Percentiles rank a stretch among this genome's conserved stretches.
phyloP scores from a whole-genome alignment of 2,329 filamentous ascomycete genomes.

The Phoma sp. region DNA sequence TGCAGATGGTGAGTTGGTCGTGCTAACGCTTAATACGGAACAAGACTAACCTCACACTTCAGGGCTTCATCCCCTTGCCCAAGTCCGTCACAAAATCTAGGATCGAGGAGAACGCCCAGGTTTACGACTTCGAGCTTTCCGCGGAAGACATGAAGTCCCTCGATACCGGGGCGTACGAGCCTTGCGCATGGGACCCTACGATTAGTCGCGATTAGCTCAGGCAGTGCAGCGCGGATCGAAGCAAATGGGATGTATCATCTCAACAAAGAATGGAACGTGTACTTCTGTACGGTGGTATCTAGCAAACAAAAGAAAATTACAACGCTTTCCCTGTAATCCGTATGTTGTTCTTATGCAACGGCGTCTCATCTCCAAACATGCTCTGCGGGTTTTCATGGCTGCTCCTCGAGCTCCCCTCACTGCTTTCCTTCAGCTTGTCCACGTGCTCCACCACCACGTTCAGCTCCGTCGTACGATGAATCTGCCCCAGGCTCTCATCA shows the following conservation, averaged over 20 bases:
- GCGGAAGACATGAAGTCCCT: constrained; percentile 65
- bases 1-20: constrained; percentile 40
- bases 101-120: constrained; percentile 65
- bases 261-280: not conserved
- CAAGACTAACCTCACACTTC: not conserved
- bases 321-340: constrained; percentile 8
- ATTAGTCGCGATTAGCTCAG: constrained; percentile 46
- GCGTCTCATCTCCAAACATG: constrained; percentile 39
- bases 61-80: constrained; percentile 68
- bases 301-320: constrained; percentile 10
- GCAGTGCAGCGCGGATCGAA: not conserved
- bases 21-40: no score
- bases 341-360: constrained; percentile 26
- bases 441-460: constrained; percentile 30
- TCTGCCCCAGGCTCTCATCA: constrained; percentile 31
- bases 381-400: constrained; percentile 27
- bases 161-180: constrained; percentile 61
- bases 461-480: constrained; percentile 36
- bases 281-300: constrained; percentile 14
- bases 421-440: constrained; percentile 4
- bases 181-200: constrained; percentile 66
- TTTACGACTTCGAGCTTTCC: constrained; percentile 67
- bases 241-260: constrained; percentile 8
- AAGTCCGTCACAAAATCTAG: constrained; percentile 66
- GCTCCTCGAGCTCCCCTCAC: constrained; percentile 24